These are phyloP conservation scores for Carallia brachiata DNA, from an alignment of 345 rosid genomes.

Conservation along the genomic window DNA sequence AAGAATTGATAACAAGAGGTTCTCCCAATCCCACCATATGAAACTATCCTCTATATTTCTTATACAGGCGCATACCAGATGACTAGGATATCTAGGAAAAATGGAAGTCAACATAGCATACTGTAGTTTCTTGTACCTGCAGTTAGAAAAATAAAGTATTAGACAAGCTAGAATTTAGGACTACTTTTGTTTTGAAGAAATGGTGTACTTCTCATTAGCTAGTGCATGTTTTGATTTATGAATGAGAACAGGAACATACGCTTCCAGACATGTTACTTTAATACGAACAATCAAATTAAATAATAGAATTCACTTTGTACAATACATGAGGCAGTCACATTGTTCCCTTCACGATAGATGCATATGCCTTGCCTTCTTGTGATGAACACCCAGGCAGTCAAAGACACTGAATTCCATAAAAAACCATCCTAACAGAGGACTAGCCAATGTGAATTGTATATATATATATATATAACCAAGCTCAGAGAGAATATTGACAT, in stretches of 20 bases:
- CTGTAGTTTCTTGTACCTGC: conserved; percentile 52
- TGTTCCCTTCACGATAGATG: background rate
- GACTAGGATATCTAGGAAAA: conserved; percentile 33
- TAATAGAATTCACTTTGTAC: background rate
- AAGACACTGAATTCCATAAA: background rate
- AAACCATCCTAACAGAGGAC: background rate
- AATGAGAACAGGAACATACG: conserved; percentile 10
- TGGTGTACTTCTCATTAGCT: conserved; percentile 24
- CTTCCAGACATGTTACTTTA: background rate
- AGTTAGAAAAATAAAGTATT: conserved; percentile 53
- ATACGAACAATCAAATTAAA: too few species aligned
- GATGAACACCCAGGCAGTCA: background rate
- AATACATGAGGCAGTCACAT: background rate
- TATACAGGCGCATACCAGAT: conserved; percentile 39
- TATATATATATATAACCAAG: background rate
- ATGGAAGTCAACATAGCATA: conserved; percentile 41
- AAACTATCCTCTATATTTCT: conserved; percentile 40
- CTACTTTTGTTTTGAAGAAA: conserved; percentile 23
- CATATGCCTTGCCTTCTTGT: too few species aligned
- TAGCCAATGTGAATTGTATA: background rate
- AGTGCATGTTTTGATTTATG: conserved; percentile 15
- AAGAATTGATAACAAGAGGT: conserved; percentile 27
- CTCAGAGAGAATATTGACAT: background rate
- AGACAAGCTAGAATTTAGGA: conserved; percentile 35
- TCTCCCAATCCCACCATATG: conserved; percentile 29